A percentile compares a stretch with the other conserved stretches of the same genome.
Conservation (phyloP, 257 asterid species). For the Capsicum baccatum region DNA sequence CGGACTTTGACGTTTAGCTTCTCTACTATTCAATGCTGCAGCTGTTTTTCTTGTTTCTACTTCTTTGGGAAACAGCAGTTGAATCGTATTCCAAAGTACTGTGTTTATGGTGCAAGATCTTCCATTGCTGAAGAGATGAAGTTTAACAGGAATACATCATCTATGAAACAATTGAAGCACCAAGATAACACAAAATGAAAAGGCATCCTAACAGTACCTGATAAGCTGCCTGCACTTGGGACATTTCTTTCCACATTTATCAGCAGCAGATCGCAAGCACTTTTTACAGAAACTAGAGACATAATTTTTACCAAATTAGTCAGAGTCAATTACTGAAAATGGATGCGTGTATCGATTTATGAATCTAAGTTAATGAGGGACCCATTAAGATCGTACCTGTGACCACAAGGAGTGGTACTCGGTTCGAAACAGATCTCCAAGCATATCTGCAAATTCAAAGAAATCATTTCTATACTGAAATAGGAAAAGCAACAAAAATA, state of each 20-base stretch:
- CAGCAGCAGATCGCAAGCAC: conserved; percentile 89
- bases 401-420: conserved; percentile 97
- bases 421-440: conserved; percentile 96
- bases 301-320: neutral
- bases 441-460: conserved; percentile 67
- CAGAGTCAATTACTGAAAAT: neutral
- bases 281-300: conserved; percentile 77
- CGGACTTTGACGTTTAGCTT: conserved; percentile 38
- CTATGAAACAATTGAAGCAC: conserved; percentile 4
- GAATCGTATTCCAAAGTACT: conserved; percentile 96
- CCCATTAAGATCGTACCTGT: conserved; percentile 57
- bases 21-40: conserved; percentile 30
- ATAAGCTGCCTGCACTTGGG: conserved; percentile 97
- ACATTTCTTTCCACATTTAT: conserved; percentile 92
- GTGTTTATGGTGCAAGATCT: conserved; percentile 89
- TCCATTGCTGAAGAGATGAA: conserved; percentile 63
- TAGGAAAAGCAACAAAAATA: neutral
- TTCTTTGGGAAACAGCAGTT: conserved; percentile 85
- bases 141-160: conserved; percentile 6
- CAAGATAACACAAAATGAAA: neutral
- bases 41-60: conserved; percentile 72
- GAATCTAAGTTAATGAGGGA: neutral
- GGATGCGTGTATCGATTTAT: neutral
- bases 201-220: conserved; percentile 44
- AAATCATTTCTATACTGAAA: conserved; percentile 5